These are phyloP conservation scores for Quercus tomentella DNA, from an alignment of 331 rosid species.

Conservation along the genomic window DNA sequence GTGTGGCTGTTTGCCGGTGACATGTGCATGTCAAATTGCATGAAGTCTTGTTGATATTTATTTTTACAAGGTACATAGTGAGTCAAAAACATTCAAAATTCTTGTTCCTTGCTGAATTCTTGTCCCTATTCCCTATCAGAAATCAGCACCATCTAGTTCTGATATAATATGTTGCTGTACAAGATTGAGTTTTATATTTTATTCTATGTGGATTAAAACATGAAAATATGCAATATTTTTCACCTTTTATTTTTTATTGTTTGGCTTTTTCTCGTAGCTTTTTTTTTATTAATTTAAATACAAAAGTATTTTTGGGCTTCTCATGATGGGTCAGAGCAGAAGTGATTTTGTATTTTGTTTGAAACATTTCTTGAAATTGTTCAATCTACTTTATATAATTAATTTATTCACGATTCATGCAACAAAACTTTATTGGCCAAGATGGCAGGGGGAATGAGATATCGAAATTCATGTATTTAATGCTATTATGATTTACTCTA, in stretches of 20 bases:
- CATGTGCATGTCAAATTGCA: neutral
- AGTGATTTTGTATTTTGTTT: neutral
- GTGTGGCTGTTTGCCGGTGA: neutral
- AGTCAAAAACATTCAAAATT: neutral
- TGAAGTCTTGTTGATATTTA: neutral
- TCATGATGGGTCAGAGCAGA: neutral
- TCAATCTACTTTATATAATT: neutral
- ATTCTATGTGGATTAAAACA: too few species aligned
- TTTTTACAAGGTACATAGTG: neutral
- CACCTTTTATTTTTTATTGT: neutral
- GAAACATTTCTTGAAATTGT: too few species aligned
- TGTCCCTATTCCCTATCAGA: neutral
- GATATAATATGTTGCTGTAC: neutral
- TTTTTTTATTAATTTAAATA: too few species aligned
- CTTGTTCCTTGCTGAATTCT: neutral
- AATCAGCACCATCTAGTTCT: neutral
- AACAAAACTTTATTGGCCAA: neutral
- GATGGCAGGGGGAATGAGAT: neutral
- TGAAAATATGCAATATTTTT: neutral
- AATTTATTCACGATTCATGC: neutral
- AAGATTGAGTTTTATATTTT: too few species aligned
- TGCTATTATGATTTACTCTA: neutral
- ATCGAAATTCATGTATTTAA: neutral
- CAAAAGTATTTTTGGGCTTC: too few species aligned
- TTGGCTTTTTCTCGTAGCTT: too few species aligned